Conservation (phyloP, 441 rosid species). For the Adansonia rubrostipa region DNA sequence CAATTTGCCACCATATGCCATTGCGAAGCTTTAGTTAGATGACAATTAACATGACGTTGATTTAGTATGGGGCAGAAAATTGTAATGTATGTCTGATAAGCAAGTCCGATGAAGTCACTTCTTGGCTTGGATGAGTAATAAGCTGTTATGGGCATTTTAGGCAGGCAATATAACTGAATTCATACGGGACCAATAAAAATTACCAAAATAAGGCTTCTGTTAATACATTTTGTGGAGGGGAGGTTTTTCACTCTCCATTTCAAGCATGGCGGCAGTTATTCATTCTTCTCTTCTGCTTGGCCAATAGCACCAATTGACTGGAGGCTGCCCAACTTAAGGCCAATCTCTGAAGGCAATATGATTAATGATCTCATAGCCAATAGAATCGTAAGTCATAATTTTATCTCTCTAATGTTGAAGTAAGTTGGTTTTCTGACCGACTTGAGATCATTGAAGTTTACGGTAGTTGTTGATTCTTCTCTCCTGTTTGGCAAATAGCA, state of each 20-base stretch:
- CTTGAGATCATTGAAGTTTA: too few species aligned
- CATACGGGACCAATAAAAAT: too few species aligned
- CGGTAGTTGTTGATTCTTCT: not conserved
- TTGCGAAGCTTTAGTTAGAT: conserved; percentile 64
- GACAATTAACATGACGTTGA: not conserved
- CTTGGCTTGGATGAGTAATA: not conserved
- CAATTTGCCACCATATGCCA: conserved; percentile 53
- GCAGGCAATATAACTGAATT: too few species aligned
- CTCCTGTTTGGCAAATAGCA: not conserved
- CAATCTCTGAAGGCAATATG: too few species aligned
- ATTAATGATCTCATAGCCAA: too few species aligned
- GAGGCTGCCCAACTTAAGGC: too few species aligned
- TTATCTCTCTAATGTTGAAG: too few species aligned
- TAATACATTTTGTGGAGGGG: not conserved
- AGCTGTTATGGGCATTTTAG: not conserved
- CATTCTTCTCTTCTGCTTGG: not conserved
- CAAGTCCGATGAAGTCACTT: too few species aligned
- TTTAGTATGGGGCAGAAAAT: not conserved
- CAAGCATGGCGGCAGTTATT: not conserved
- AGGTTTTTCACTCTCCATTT: not conserved
- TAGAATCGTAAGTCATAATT: too few species aligned
- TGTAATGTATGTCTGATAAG: too few species aligned
- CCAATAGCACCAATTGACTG: not conserved
- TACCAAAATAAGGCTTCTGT: too few species aligned
- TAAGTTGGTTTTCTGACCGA: too few species aligned